Evolutionary conservation across 1,139 yeast species (phyloP).

Genomic region (Yamadazyma kanchanaburiensis): DNA sequence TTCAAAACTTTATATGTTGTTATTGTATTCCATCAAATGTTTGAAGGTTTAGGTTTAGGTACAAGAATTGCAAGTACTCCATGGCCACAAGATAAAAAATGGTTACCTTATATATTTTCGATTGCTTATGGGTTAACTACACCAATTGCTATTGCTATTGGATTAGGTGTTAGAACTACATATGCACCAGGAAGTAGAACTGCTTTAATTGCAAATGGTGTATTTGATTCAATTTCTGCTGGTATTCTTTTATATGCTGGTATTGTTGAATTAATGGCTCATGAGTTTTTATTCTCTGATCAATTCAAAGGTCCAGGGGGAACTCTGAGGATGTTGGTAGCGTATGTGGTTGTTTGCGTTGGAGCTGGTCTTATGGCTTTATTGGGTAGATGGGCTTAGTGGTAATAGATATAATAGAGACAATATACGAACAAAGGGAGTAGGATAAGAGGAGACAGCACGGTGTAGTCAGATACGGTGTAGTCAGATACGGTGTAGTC

Average conservation of each 20-base stretch:
- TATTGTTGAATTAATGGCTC: slow-evolving; percentile 83
- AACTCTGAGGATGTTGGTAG: slow-evolving; percentile 35
- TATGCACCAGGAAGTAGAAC: slow-evolving; percentile 60
- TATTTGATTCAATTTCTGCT: slow-evolving; percentile 78
- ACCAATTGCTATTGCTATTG: slow-evolving; percentile 82
- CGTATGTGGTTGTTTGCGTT: slow-evolving; percentile 46
- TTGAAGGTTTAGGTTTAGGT: slow-evolving; percentile 92
- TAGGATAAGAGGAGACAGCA: too few species aligned
- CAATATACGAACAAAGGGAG: too few species aligned
- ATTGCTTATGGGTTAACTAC: slow-evolving; percentile 68
- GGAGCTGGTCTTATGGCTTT: slow-evolving; percentile 88
- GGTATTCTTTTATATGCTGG: slow-evolving; percentile 87
- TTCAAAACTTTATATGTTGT: slow-evolving; percentile 76
- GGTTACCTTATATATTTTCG: slow-evolving; percentile 60
- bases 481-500: too few species aligned
- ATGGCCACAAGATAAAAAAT: slow-evolving; percentile 53
- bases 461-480: too few species aligned
- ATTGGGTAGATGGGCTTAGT: slow-evolving; percentile 83
- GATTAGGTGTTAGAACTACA: slow-evolving; percentile 72
- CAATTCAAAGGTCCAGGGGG: slow-evolving; percentile 54
- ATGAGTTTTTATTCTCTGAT: slow-evolving; percentile 73
- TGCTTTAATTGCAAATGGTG: slow-evolving; percentile 71
- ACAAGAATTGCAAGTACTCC: slow-evolving; percentile 72
- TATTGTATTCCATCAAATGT: slow-evolving; percentile 83
- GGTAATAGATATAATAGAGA: slow-evolving; percentile 1